Conservation (phyloP, 139 green algal species). For the Chlorella ohadii region DNA sequence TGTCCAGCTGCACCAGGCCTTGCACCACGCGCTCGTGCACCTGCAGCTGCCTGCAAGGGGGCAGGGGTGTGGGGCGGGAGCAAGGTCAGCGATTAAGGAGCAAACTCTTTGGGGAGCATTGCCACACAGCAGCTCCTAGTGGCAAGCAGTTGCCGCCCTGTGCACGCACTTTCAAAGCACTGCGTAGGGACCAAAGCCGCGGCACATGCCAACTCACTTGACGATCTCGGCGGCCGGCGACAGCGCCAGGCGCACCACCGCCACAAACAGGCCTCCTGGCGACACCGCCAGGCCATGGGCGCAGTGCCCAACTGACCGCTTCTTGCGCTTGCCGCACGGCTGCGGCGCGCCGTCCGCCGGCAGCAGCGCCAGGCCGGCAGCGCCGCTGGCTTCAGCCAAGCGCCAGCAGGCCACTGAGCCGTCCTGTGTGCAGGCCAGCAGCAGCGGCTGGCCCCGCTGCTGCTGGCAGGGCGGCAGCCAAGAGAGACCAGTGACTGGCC, state of each 20-base stretch:
- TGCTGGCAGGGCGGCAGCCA: slow-evolving; percentile 35
- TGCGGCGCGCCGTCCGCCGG: neutral
- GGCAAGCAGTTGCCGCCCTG: too few species aligned
- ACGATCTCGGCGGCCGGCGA: slow-evolving; percentile 21
- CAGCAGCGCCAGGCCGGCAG: neutral
- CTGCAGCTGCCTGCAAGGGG: slow-evolving; percentile 20
- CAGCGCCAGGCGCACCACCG: slow-evolving; percentile 17
- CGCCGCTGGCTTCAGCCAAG: neutral
- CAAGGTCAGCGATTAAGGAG: neutral
- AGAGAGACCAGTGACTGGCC: slow-evolving; percentile 4
- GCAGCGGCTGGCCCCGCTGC: slow-evolving; percentile 15
- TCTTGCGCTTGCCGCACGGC: slow-evolving; percentile 11
- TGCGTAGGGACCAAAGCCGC: neutral
- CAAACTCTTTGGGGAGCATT: too few species aligned
- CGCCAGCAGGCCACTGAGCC: neutral
- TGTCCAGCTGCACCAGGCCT: slow-evolving; percentile 23
- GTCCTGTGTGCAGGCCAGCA: slow-evolving; percentile 10
- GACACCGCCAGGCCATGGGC: slow-evolving; percentile 36
- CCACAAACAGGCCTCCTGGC: slow-evolving; percentile 39
- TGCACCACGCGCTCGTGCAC: slow-evolving; percentile 25
- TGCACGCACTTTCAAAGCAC: neutral
- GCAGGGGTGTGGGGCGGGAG: neutral
- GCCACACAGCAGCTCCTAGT: too few species aligned
- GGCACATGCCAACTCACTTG: slow-evolving; percentile 24
- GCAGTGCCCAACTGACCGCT: slow-evolving; percentile 17